These are phyloP conservation scores for Apiotrichum porosum DNA, from an alignment of 1,284 basidiomycete species.

Conservation along the genomic window DNA sequence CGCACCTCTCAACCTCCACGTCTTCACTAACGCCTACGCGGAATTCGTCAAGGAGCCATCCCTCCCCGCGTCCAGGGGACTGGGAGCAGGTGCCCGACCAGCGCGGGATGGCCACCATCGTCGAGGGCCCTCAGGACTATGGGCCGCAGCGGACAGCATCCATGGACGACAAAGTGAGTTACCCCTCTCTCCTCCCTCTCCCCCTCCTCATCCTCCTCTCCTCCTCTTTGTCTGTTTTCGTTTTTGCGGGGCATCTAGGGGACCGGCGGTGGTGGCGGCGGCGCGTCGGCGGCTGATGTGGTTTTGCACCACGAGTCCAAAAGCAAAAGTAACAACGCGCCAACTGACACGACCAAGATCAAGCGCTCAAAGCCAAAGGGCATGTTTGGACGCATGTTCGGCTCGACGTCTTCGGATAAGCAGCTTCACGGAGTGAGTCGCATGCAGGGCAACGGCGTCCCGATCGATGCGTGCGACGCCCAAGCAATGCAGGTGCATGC, in stretches of 20 bases:
- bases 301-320: no score
- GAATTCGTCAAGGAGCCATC: conserved; percentile 5
- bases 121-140: conserved; percentile 20
- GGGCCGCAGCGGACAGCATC: conserved; percentile 15
- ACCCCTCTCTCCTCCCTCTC: neutral
- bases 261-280: no score
- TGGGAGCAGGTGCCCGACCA: no score
- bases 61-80: neutral
- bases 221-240: no score
- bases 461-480: no score
- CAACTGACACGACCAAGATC: no score
- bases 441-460: no score
- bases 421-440: conserved; percentile 6
- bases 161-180: conserved; percentile 32
- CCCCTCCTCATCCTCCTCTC: neutral
- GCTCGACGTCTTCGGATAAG: conserved; percentile 17
- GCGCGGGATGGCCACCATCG: conserved; percentile 29
- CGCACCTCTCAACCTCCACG: neutral
- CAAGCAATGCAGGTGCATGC: no score
- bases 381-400: conserved; percentile 48
- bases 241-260: no score
- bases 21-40: no score
- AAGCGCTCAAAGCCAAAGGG: conserved; percentile 34
- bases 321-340: no score
- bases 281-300: no score